These are phyloP conservation scores for Colletotrichum gloeosporioides DNA, from an alignment of 2,329 filamentous ascomycete species.

Conservation along the genomic window DNA sequence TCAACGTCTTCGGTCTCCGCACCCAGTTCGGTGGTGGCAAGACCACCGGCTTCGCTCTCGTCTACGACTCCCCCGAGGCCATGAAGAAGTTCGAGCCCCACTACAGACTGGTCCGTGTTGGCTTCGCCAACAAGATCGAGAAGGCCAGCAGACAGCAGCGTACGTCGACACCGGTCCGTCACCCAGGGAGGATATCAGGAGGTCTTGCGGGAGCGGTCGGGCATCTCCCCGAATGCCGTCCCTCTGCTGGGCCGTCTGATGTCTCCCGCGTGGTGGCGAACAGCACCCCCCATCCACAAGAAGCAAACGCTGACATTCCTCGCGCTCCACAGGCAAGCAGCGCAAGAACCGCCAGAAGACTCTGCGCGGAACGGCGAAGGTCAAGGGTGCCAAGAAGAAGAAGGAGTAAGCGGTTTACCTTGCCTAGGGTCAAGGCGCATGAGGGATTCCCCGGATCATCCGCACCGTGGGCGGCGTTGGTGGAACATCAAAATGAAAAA, in stretches of 20 bases:
- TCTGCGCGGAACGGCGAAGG: constrained; percentile 96
- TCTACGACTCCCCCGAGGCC: constrained; percentile 98
- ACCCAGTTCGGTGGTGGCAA: constrained; percentile 99
- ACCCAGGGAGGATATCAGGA: background rate
- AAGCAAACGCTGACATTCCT: constrained; percentile 24
- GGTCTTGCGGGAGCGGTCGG: background rate
- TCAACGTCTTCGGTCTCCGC: constrained; percentile 97
- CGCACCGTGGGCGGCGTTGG: constrained; percentile 22
- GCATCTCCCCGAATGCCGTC: background rate
- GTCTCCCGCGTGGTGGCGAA: constrained; percentile 24
- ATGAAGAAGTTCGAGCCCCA: constrained; percentile 99
- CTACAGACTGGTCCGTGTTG: constrained; percentile 95
- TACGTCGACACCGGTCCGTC: constrained; percentile 62
- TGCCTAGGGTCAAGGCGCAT: constrained; percentile 19
- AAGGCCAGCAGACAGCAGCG: constrained; percentile 98
- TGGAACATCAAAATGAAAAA: constrained; percentile 23
- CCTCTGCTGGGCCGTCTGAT: background rate
- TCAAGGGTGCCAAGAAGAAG: constrained; percentile 93
- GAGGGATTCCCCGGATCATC: constrained; percentile 24
- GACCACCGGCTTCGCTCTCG: constrained; percentile 97
- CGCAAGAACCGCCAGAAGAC: constrained; percentile 99
- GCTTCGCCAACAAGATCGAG: constrained; percentile 93
- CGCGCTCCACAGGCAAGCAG: constrained; percentile 83
- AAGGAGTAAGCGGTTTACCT: constrained; percentile 76
- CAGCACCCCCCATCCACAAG: background rate